Evolutionary conservation across 345 rosid species (phyloP).

Genomic region (Arabis alpina): DNA sequence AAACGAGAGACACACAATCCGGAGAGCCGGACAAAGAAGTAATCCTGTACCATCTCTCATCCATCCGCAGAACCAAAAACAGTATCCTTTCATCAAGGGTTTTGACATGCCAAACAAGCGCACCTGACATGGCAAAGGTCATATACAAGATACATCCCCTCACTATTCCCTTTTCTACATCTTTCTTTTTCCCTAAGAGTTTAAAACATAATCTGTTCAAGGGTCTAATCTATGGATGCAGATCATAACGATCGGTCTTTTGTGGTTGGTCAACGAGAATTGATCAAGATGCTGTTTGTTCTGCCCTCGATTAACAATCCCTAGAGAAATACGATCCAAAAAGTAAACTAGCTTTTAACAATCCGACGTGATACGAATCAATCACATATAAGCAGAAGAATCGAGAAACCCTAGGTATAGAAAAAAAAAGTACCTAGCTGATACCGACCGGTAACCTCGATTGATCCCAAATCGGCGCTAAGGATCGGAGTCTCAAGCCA

Average conservation of each 20-base stretch:
- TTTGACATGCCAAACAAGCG: conserved; percentile 38
- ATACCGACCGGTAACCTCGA: too few species aligned
- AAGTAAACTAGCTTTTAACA: too few species aligned
- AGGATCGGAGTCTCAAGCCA: too few species aligned
- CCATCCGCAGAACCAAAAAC: conserved; percentile 19
- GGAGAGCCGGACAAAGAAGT: conserved; percentile 2
- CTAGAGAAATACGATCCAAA: too few species aligned
- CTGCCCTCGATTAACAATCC: too few species aligned
- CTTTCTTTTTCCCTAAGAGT: neutral
- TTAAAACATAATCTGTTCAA: neutral
- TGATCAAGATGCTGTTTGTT: neutral
- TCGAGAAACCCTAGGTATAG: too few species aligned
- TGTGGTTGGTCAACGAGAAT: neutral
- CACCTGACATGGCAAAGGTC: conserved; percentile 39
- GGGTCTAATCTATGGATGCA: neutral
- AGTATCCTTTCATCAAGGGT: conserved; percentile 1
- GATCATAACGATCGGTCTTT: neutral
- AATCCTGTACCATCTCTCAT: conserved; percentile 20
- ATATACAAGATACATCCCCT: conserved; percentile 13
- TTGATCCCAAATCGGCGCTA: too few species aligned
- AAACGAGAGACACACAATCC: neutral
- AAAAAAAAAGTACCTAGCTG: too few species aligned
- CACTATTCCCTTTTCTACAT: neutral
- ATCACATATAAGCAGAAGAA: too few species aligned
- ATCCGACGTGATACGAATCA: too few species aligned